Base-by-base conservation (phyloP, 2,329 filamentous ascomycete genomes). In the Fusarium mexicanum region DNA sequence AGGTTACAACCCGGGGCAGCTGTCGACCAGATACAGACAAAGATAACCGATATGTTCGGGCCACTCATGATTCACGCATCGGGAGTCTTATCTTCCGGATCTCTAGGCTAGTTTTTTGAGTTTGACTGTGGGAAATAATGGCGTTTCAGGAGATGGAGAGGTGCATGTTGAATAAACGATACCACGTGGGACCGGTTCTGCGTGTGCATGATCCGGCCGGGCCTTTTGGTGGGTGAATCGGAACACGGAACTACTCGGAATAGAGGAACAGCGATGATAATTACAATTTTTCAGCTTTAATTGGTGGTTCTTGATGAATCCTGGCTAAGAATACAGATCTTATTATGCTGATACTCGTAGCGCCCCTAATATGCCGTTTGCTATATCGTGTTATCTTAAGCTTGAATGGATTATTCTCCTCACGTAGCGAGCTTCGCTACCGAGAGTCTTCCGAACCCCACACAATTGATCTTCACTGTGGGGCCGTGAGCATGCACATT, bases 401-500 rank as follows among this genome's bases (percentile, higher is more conserved):
- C 35, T 55, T 55, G 24, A 55, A 41, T 55, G 35, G 11, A 13
- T 41, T 40, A 10, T 29, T 14, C 2, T 38, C 2, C 18, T 38
- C 24, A 18, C 33, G 33, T 0, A 54, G 24, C 2, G 4, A 29
- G 0, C 4, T 4, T 40, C 35, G 35, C 35, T 55, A 40, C 51
- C 24, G 51, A 40, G 35, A 20, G 24, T 10, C 18, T 54, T 54
- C 51, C 51, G 35, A 54, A 40, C 51, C 51, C 35, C 51, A 54
- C 24, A 54, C 0, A 41, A n/a, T 0, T 1, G 51, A 54, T 54
- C 51, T 17, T 54, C 20, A 40, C 20, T 22, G 2, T 18, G 14
- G 51, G 1, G 24, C 2, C 0, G 5, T 8, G 2, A 1, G 3
- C 2, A 29, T 29, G 31, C n/a, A 55, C 24, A 3, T 10, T 10